A percentile compares a stretch with the other conserved stretches of the same genome.
Conservation (phyloP, 495 filamentous ascomycete species). For the Usnea hakonensis region DNA sequence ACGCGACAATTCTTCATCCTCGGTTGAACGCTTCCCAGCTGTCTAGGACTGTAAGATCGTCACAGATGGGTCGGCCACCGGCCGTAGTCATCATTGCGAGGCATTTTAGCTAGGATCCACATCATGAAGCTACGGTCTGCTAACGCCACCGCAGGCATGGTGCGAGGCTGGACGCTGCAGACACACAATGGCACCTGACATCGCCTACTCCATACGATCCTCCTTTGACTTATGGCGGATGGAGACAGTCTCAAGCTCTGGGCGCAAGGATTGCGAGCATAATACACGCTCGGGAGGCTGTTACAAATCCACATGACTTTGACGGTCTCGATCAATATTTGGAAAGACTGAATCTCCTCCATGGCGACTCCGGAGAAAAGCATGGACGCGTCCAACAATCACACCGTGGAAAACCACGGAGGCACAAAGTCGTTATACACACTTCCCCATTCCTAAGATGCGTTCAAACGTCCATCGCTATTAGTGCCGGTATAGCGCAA, state of each 20-base stretch:
- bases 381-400: constrained; percentile 5
- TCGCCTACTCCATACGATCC: constrained; percentile 94
- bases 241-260: constrained; percentile 73
- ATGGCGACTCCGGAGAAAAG: background rate
- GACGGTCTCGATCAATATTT: constrained; percentile 1
- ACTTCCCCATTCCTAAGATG: constrained; percentile 89
- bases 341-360: background rate
- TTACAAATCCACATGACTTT: background rate
- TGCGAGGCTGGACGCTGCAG: constrained; percentile 82
- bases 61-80: constrained; percentile 49
- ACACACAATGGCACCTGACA: constrained; percentile 91
- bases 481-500: constrained; percentile 80
- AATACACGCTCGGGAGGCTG: constrained; percentile 41
- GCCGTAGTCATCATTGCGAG: constrained; percentile 74
- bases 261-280: constrained; percentile 73
- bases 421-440: constrained; percentile 78
- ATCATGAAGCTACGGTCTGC: background rate
- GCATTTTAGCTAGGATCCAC: constrained; percentile 35
- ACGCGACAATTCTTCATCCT: background rate
- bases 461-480: constrained; percentile 83
- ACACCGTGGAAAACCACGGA: constrained; percentile 32
- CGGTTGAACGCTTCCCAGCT: background rate
- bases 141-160: constrained; percentile 58
- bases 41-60: background rate
- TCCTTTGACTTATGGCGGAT: constrained; percentile 89